Evolutionary conservation across 331 rosid genomes (phyloP).

Genomic region (Malus hybrid): DNA sequence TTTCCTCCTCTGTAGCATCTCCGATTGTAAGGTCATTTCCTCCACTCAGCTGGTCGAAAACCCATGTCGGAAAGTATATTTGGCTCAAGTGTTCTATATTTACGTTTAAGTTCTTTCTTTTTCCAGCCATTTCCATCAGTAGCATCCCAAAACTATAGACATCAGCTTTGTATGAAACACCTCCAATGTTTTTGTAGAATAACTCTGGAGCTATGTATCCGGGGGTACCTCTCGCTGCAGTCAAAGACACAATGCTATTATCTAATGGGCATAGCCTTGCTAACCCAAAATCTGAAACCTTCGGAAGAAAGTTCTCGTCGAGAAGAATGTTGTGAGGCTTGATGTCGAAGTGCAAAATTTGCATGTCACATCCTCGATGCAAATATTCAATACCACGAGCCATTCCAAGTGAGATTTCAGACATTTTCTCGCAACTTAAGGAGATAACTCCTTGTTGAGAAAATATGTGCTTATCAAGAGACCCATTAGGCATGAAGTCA

Average conservation of each 20-base stretch:
- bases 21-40: background rate
- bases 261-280: background rate
- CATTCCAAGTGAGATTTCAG: background rate
- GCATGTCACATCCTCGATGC: background rate
- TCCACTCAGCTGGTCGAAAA: background rate
- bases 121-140: too few species aligned
- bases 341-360: background rate
- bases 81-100: background rate
- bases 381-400: background rate
- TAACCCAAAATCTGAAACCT: background rate
- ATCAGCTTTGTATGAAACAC: too few species aligned
- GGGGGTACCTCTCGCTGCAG: too few species aligned
- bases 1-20: background rate
- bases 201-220: too few species aligned
- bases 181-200: too few species aligned
- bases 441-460: background rate
- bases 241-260: background rate
- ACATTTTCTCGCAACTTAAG: background rate
- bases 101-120: background rate
- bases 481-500: background rate
- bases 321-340: background rate
- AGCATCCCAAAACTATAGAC: too few species aligned
- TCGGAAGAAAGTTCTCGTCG: background rate
- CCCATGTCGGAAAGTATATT: background rate
- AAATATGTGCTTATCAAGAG: background rate